Evolutionary conservation across 2,329 filamentous ascomycete genomes (phyloP).

Genomic region (Diatrype stigma): DNA sequence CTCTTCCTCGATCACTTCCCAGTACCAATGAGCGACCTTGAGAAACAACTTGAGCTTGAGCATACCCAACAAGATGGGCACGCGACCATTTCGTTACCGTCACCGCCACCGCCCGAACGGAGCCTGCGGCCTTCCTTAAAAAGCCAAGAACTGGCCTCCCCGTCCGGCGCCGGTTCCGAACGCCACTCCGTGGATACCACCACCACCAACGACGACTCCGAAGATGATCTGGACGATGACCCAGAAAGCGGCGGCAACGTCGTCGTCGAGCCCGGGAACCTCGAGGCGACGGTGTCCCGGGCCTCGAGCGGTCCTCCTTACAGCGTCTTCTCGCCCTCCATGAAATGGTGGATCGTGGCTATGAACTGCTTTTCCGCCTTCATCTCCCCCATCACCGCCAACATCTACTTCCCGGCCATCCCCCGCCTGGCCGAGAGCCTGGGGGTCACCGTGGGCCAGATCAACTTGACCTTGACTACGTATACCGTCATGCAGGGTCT

Average conservation of each 20-base stretch:
- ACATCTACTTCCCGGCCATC: slow-evolving; percentile 49
- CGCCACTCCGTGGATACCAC: slow-evolving; percentile 7
- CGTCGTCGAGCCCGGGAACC: slow-evolving; percentile 17
- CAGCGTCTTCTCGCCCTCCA: slow-evolving; percentile 34
- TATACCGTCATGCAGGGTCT: slow-evolving; percentile 63
- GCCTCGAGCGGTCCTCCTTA: slow-evolving; percentile 37
- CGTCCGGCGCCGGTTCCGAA: neutral
- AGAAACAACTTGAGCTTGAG: slow-evolving; percentile 5
- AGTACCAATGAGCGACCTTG: slow-evolving; percentile 14
- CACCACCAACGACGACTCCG: slow-evolving; percentile 6
- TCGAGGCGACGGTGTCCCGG: slow-evolving; percentile 29
- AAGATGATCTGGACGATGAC: slow-evolving; percentile 7
- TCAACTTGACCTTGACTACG: slow-evolving; percentile 52
- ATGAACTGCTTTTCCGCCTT: slow-evolving; percentile 52
- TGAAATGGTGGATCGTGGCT: slow-evolving; percentile 48
- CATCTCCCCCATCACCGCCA: slow-evolving; percentile 56
- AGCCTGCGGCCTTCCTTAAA: neutral
- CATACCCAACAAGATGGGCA: slow-evolving; percentile 2
- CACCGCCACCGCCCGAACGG: neutral
- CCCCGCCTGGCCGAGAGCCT: slow-evolving; percentile 34
- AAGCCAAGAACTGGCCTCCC: slow-evolving; percentile 9
- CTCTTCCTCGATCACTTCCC: neutral
- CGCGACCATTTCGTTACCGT: neutral
- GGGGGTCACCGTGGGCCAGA: slow-evolving; percentile 33
- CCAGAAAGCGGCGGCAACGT: slow-evolving; percentile 9